Conservation (phyloP, 768 basidiomycete genomes). For the Leccinum subgranulosum region DNA sequence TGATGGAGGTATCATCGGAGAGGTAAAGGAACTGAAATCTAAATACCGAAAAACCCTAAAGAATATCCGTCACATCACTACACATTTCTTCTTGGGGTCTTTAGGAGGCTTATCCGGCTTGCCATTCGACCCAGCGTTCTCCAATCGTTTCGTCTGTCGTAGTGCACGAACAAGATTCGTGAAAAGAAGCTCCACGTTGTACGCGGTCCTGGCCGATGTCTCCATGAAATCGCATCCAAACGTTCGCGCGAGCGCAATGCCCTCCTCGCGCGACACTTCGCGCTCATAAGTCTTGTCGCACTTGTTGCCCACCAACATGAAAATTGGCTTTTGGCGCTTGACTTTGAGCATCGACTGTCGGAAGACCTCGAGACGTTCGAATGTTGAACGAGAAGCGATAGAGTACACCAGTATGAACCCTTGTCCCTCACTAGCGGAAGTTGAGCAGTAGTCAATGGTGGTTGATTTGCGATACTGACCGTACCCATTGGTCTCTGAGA, state of each 20-base stretch:
- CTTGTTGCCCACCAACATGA: constrained; percentile 97
- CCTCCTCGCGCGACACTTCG: constrained; percentile 91
- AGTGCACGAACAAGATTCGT: constrained; percentile 81
- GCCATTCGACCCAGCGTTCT: constrained; percentile 42
- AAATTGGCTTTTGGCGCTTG: constrained; percentile 79
- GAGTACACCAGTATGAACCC: constrained; percentile 98
- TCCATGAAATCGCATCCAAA: constrained; percentile 95
- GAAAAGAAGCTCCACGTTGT: constrained; percentile 90
- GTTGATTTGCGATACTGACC: constrained; percentile 50
- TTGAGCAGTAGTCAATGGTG: constrained; percentile 7
- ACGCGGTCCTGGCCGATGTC: constrained; percentile 92
- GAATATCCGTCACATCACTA: constrained; percentile 73
- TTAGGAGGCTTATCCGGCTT: constrained; percentile 39
- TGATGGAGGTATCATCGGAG: constrained; percentile 77
- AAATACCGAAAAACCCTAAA: constrained; percentile 58
- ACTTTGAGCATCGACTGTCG: constrained; percentile 87
- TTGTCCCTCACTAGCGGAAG: constrained; percentile 80
- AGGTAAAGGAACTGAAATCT: constrained; percentile 68
- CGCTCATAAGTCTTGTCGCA: constrained; percentile 88
- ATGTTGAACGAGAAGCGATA: constrained; percentile 90
- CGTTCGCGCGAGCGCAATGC: constrained; percentile 70
- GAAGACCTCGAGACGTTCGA: constrained; percentile 86
- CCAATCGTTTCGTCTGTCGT: constrained; percentile 59
- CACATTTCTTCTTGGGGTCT: constrained; percentile 58
- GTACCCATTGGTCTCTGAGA: constrained; percentile 95